Evolutionary conservation across 2,329 filamentous ascomycete genomes (phyloP).

Genomic region (Phoma sp.): DNA sequence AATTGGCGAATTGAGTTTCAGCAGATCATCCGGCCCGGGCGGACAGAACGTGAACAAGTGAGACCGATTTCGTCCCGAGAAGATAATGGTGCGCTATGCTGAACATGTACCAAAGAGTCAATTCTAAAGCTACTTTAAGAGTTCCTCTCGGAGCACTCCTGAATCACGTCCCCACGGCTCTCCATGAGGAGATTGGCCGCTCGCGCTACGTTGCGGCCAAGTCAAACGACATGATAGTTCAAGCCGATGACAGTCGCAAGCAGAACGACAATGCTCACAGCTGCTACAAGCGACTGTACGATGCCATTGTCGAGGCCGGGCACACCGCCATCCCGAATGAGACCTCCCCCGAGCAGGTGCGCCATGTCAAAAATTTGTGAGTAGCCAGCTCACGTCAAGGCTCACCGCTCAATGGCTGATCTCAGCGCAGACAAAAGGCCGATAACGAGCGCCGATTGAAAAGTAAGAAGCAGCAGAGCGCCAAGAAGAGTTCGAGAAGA

Average conservation of each 20-base stretch:
- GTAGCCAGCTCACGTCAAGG: conserved; percentile 24
- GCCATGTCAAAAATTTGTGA: conserved; percentile 62
- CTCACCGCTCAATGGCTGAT: conserved; percentile 27
- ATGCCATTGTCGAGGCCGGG: conserved; percentile 60
- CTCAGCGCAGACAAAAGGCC: conserved; percentile 56
- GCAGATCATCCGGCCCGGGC: conserved; percentile 68
- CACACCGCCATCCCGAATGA: conserved; percentile 63
- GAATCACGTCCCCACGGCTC: conserved; percentile 59
- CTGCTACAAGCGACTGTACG: conserved; percentile 65
- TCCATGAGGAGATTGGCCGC: conserved; percentile 59
- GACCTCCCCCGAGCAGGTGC: conserved; percentile 62
- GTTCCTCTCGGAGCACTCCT: conserved; percentile 61
- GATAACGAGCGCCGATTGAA: conserved; percentile 65
- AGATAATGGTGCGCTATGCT: conserved; percentile 28
- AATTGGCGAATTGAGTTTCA: conserved; percentile 66
- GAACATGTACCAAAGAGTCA: conserved; percentile 61
- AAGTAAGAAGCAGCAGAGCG: conserved; percentile 66
- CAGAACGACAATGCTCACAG: conserved; percentile 65
- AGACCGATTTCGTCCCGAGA: conserved; percentile 23
- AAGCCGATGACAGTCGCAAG: conserved; percentile 68
- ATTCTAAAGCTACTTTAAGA: conserved; percentile 70
- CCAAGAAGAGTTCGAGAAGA: conserved; percentile 65
- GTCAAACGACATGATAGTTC: conserved; percentile 63
- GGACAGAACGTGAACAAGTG: conserved; percentile 75
- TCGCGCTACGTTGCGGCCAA: conserved; percentile 64